phyloP scores from a whole-genome alignment of 1,139 yeast species.

The Diutina siamensis region DNA sequence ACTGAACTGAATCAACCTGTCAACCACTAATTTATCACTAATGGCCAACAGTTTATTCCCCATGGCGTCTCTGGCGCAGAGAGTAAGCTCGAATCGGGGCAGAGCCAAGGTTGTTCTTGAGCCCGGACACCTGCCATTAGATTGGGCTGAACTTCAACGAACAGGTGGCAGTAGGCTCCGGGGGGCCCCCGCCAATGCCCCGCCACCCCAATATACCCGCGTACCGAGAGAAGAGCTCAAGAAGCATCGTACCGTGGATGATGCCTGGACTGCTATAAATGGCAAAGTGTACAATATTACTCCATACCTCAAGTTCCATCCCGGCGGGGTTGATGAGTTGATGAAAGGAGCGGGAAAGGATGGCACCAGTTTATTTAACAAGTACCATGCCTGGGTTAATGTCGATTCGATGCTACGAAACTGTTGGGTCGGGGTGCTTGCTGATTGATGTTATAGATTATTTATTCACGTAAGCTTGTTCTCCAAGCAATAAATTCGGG shows the following conservation, averaged over 20 bases:
- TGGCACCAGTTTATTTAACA: conserved; percentile 69
- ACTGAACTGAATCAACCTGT: neutral
- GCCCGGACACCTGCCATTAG: conserved; percentile 80
- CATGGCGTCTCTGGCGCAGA: conserved; percentile 9
- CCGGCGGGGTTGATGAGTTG: conserved; percentile 80
- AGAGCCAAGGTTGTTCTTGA: conserved; percentile 44
- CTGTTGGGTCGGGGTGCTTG: conserved; percentile 59
- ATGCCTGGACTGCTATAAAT: conserved; percentile 78
- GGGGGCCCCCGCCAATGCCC: conserved; percentile 28
- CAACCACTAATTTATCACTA: neutral
- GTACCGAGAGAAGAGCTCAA: conserved; percentile 51
- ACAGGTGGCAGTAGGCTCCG: conserved; percentile 21
- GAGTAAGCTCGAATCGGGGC: conserved; percentile 7
- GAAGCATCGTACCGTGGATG: conserved; percentile 45
- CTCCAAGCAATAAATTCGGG: conserved; percentile 51
- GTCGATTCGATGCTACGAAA: conserved; percentile 70
- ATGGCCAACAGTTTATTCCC: conserved; percentile 9
- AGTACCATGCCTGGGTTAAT: conserved; percentile 85
- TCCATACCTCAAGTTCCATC: conserved; percentile 75
- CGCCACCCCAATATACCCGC: conserved; percentile 35
- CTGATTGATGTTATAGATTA: neutral
- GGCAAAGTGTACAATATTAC: conserved; percentile 82
- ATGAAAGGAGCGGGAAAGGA: conserved; percentile 78
- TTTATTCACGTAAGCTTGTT: neutral
- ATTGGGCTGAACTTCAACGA: conserved; percentile 62